Conservation (phyloP, 2,329 filamentous ascomycete genomes). For the Monilinia aucupariae region DNA sequence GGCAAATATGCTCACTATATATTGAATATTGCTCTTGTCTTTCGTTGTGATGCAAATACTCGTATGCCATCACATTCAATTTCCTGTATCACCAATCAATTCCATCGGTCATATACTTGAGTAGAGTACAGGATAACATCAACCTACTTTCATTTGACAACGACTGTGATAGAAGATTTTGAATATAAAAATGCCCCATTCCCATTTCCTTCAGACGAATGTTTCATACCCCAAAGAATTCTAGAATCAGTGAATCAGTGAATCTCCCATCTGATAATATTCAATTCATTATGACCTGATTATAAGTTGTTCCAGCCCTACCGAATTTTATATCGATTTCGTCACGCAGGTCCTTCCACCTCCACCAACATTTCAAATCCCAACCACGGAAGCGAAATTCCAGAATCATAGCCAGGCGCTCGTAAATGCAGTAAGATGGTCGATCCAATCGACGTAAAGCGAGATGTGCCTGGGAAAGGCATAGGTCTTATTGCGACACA, state of each 20-base stretch:
- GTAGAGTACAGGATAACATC: not conserved
- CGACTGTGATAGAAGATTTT: not conserved
- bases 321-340: not conserved
- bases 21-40: not conserved
- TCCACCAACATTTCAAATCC: not conserved
- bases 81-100: not conserved
- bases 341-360: no score
- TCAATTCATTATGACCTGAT: not conserved
- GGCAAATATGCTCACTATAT: not conserved
- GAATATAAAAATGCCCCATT: no score
- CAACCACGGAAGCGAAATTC: not conserved
- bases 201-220: not conserved
- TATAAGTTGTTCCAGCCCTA: not conserved
- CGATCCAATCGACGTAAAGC: slow-evolving; percentile 23
- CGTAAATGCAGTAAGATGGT: slow-evolving; percentile 8
- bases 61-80: not conserved
- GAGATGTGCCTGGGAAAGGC: slow-evolving; percentile 36
- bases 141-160: not conserved
- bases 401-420: not conserved
- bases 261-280: not conserved
- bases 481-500: slow-evolving; percentile 38
- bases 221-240: not conserved
- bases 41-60: not conserved
- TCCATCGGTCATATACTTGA: not conserved
- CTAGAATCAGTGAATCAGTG: not conserved